Base-by-base conservation (phyloP, 164 flowering plant genomes). In the Houttuynia cordata region DNA sequence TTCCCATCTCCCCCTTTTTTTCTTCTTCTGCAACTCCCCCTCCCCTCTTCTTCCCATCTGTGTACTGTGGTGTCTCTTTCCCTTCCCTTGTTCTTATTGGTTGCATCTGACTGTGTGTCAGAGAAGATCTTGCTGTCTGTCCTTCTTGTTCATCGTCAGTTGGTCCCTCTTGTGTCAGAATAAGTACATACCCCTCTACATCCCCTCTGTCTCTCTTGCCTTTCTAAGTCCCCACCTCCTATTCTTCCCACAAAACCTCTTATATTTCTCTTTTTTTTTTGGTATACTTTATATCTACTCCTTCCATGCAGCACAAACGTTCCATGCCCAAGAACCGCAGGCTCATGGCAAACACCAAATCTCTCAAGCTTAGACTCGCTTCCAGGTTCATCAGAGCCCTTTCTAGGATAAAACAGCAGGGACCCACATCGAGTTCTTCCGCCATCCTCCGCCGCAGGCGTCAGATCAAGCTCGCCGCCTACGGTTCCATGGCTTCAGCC, bases 141-240 rank as follows among this genome's bases (percentile, higher is more conserved):
- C 68, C 73, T 59, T 57, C 64, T 70, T 14, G 12, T 1, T 42
- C 7, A 14, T 63, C 65, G 60, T 5, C 57, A 57, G 60, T 41
- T 59, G 79, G 71, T 14, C 74, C 80, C 77, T 70, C 65, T 42
- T 74, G 72, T 80, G 81, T 78, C 84, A 76, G 77, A 75, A 71
- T 61, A 54, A 71, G 69, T 67, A 70, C 78, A 65, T 50, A 63
- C 12, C 24, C 10, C 25, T 24, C 53, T 15, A 19, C 53, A 40
- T 62, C 63, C 25, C 63, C 17, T 67, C 45, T 57, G 19, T 37
- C 21, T 7, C 34, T 37, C 39, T 53, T 51, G 25, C 53, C 51
- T 21, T 24, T n/a, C n/a, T 17, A 57, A 56, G 37, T 58, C 42
- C 56, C 53, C 53, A 64, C 60, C 57, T 39, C 22, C n/a, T 34